A percentile compares a stretch with the other conserved stretches of the same genome.
These are phyloP conservation scores for Clarireedia monteithiana DNA, from an alignment of 2,329 filamentous ascomycete species.

Conservation along the genomic window DNA sequence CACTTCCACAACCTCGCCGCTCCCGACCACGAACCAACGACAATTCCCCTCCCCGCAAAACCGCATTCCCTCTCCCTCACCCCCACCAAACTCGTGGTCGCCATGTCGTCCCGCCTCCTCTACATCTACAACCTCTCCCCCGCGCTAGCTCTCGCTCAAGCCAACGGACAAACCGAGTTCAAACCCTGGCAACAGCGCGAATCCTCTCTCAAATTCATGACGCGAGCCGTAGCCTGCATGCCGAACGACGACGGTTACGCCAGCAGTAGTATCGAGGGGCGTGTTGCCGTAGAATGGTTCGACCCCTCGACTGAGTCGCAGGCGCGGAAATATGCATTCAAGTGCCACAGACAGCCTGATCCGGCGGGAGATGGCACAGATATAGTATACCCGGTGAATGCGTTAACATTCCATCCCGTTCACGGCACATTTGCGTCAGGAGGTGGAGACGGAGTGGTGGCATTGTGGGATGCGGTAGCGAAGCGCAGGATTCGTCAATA, in stretches of 20 bases:
- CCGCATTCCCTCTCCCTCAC: conserved; percentile 80
- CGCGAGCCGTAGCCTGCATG: conserved; percentile 89
- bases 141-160: conserved; percentile 49
- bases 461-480: conserved; percentile 63
- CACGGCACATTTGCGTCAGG: conserved; percentile 61
- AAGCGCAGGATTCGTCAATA: conserved; percentile 66
- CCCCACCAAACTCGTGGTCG: conserved; percentile 78
- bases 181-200: conserved; percentile 91
- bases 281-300: conserved; percentile 97
- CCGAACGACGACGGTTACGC: conserved; percentile 93
- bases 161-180: conserved; percentile 40
- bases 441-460: conserved; percentile 64
- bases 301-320: conserved; percentile 82
- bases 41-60: conserved; percentile 70
- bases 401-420: conserved; percentile 61
- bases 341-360: conserved; percentile 80
- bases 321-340: conserved; percentile 94
- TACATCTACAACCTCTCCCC: conserved; percentile 85
- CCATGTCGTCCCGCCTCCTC: conserved; percentile 89
- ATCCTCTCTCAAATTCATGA: conserved; percentile 93
- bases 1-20: conserved; percentile 66
- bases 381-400: conserved; percentile 66
- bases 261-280: conserved; percentile 84
- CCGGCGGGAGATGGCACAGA: conserved; percentile 52
- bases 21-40: conserved; percentile 47